Evolutionary conservation across 306 rosid species (phyloP), one percentile per base, ranked within the genome.

Genomic region (Rosa persica): DNA sequence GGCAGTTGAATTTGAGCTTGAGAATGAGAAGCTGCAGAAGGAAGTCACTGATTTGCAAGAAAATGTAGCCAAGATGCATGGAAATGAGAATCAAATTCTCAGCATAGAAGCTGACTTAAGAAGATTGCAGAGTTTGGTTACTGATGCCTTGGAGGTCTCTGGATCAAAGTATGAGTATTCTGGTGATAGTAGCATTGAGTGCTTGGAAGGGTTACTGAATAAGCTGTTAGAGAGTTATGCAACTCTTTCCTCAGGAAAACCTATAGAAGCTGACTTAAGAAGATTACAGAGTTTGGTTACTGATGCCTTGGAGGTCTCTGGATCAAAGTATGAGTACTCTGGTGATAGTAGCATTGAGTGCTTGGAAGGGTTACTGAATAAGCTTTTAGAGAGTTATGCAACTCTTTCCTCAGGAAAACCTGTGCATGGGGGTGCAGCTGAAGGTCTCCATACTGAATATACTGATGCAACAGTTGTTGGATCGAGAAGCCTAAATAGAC

Each of bases 311-410:
- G 82, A 81, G 82, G 88, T 86, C 67, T 77, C 87, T 78, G 88
- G 70, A 75, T 55, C 71, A 1, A 79, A 83, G 73, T 55, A 87
- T 67, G 81, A 76, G 83, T 85, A 80, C 88, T 85, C 89, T 83
- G 90, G 76, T 66, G 78, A 70, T 74, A 83, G 85, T 68, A 75
- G 87, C 75, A 82, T 93, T 74, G 94, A 89, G 85, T 85, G 78
- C 85, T 85, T 93, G 72, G 97, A 91, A 84, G 87, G 77, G 74
- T 76, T 83, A 82, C 81, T 95, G 83, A 86, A 79, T 84, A 91
- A 85, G 84, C 96, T 95, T 67, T 76, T 91, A 72, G 90, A 88
- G 74, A 90, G 81, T 78, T 86, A 86, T 81, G 76, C 78, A 66
- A 79, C 76, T 81, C 84, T 86, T 71, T 84, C 83, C 30, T 83